A percentile compares a stretch with the other conserved stretches of the same genome.
These are phyloP conservation scores for Ogataea nonfermentans DNA, from an alignment of 805 yeast genomes.

Conservation along the genomic window DNA sequence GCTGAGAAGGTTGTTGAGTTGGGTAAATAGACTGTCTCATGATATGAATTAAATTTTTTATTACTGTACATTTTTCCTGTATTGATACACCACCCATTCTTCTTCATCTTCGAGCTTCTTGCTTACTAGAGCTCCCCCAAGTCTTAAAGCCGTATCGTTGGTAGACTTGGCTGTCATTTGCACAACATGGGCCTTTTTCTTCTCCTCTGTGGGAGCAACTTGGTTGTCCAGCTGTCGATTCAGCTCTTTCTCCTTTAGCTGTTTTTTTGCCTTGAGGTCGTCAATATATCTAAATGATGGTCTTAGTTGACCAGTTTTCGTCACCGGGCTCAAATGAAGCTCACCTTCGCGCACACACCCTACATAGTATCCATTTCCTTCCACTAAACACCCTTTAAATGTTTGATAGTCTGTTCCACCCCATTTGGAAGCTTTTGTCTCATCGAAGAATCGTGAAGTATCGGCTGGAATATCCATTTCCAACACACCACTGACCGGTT, in stretches of 20 bases:
- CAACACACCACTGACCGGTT: slow-evolving; percentile 58
- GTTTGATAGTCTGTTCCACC: slow-evolving; percentile 57
- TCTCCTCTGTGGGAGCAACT: slow-evolving; percentile 30
- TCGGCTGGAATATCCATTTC: slow-evolving; percentile 79
- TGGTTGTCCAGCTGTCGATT: slow-evolving; percentile 42
- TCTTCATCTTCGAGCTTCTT: slow-evolving; percentile 65
- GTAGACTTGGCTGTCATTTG: slow-evolving; percentile 73
- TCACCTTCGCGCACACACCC: slow-evolving; percentile 42
- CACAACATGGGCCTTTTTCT: slow-evolving; percentile 55
- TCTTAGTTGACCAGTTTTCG: slow-evolving; percentile 70
- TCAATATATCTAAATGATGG: slow-evolving; percentile 83
- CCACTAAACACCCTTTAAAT: slow-evolving; percentile 66
- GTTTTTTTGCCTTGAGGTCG: slow-evolving; percentile 36
- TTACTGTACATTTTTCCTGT: slow-evolving; percentile 40
- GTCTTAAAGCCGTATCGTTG: slow-evolving; percentile 55
- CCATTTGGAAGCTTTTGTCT: slow-evolving; percentile 63
- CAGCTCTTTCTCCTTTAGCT: slow-evolving; percentile 42
- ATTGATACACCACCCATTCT: slow-evolving; percentile 39
- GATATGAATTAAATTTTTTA: slow-evolving; percentile 19
- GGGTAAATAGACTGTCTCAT: slow-evolving; percentile 22
- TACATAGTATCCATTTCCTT: slow-evolving; percentile 50
- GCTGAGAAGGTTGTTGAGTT: slow-evolving; percentile 91
- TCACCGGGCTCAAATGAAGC: slow-evolving; percentile 63
- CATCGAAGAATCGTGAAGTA: slow-evolving; percentile 65
- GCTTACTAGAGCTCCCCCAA: slow-evolving; percentile 70